These are phyloP conservation scores for Fremontodendron californicum DNA, from an alignment of 345 rosid species.

Conservation along the genomic window DNA sequence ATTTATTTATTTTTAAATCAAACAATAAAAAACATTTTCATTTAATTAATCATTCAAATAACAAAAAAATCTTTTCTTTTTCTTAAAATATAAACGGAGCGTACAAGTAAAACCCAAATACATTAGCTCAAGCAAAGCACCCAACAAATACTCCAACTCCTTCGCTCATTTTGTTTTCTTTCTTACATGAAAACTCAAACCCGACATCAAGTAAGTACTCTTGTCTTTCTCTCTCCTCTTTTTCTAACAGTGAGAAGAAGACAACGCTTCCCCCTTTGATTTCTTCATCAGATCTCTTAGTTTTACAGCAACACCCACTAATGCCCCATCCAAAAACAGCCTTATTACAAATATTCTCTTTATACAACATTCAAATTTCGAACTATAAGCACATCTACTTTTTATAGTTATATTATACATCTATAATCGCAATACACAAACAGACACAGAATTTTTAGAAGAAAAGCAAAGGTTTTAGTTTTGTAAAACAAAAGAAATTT, in stretches of 20 bases:
- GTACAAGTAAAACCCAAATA: background rate
- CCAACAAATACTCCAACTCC: background rate
- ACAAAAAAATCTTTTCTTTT: too few species aligned
- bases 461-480: background rate
- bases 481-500: background rate
- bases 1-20: too few species aligned
- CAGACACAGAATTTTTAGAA: background rate
- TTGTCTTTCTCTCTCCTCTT: background rate
- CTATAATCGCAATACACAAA: background rate
- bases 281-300: slow-evolving; percentile 27
- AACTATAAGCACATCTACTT: background rate
- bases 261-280: slow-evolving; percentile 19
- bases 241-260: background rate
- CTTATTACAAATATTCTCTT: background rate
- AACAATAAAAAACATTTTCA: too few species aligned
- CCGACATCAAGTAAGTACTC: background rate
- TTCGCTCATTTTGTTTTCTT: background rate
- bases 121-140: background rate
- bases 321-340: background rate
- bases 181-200: slow-evolving; percentile 1
- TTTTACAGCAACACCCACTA: slow-evolving; percentile 10
- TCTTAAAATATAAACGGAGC: background rate
- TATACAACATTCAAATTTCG: background rate
- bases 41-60: too few species aligned
- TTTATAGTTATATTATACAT: background rate